A percentile compares a stretch with the other conserved stretches of the same genome.
Conservation (phyloP, 768 basidiomycete genomes). For the Boletus sp. region DNA sequence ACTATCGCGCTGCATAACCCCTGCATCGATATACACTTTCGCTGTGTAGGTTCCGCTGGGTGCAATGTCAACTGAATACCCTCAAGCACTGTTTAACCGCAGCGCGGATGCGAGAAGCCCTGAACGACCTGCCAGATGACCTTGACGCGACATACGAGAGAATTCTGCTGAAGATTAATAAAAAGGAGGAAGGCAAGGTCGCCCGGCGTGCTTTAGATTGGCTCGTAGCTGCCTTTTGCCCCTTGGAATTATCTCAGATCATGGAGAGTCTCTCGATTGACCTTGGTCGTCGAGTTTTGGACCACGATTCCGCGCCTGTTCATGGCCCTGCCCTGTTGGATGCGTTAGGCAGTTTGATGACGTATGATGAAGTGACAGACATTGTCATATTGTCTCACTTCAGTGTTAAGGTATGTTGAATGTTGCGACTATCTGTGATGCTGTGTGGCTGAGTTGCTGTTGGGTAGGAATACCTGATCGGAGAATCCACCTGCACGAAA, state of each 20-base stretch:
- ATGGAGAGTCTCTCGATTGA: conserved; percentile 1
- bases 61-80: conserved; percentile 2
- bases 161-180: neutral
- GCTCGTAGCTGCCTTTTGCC: neutral
- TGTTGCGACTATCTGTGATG: accelerated
- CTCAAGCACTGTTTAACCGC: neutral
- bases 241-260: neutral
- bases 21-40: too few relatives aligned
- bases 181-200: neutral
- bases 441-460: neutral
- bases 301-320: neutral
- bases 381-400: conserved; percentile 3
- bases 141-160: conserved; percentile 1
- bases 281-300: neutral
- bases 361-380: neutral
- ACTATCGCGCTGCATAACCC: neutral
- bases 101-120: neutral
- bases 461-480: conserved; percentile 5
- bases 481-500: neutral
- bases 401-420: conserved; percentile 4
- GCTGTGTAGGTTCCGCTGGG: conserved; percentile 16
- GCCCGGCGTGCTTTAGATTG: neutral
- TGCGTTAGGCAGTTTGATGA: conserved; percentile 3
- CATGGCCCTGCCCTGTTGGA: neutral
- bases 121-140: neutral